These are phyloP conservation scores for Apiospora rasikravindrae DNA, from an alignment of 2,329 filamentous ascomycete species.

Conservation along the genomic window DNA sequence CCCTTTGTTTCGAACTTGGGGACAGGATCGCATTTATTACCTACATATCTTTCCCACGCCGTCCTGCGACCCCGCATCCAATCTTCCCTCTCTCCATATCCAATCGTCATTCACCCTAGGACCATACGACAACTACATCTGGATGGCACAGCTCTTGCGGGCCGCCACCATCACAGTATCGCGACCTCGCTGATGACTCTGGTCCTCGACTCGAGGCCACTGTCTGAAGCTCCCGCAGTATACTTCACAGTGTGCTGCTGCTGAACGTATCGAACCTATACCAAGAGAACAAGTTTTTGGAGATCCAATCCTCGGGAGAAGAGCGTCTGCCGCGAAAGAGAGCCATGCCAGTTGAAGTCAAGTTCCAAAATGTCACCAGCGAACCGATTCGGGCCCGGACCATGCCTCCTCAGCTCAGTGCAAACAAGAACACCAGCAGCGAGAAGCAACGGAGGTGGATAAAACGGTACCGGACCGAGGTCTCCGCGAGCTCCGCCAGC, in stretches of 20 bases:
- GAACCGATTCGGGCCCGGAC: slow-evolving; percentile 46
- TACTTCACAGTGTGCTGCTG: slow-evolving; percentile 45
- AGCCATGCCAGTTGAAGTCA: slow-evolving; percentile 47
- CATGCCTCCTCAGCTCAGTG: slow-evolving; percentile 46
- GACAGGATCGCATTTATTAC: slow-evolving; percentile 4
- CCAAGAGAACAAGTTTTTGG: slow-evolving; percentile 21
- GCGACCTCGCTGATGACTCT: slow-evolving; percentile 66
- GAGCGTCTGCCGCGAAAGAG: slow-evolving; percentile 25
- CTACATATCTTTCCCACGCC: slow-evolving; percentile 8
- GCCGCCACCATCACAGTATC: slow-evolving; percentile 42
- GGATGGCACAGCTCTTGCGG: slow-evolving; percentile 20
- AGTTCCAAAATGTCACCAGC: slow-evolving; percentile 50
- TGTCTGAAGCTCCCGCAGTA: slow-evolving; percentile 48
- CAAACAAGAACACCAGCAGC: slow-evolving; percentile 30
- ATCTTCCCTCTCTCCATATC: background rate
- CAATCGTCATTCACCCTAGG: slow-evolving; percentile 11
- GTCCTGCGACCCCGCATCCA: slow-evolving; percentile 18
- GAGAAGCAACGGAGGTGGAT: slow-evolving; percentile 56
- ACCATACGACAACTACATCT: slow-evolving; percentile 9
- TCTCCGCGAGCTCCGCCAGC: slow-evolving; percentile 78
- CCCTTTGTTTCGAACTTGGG: slow-evolving; percentile 12
- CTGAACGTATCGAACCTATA: slow-evolving; percentile 32
- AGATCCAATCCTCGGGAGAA: background rate
- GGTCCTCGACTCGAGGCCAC: slow-evolving; percentile 54
- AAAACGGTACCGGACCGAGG: slow-evolving; percentile 80